Percentiles rank a stretch among this genome's conserved stretches.
Evolutionary conservation across 257 asterid genomes (phyloP).

Genomic region (Solanum raphanifolium): DNA sequence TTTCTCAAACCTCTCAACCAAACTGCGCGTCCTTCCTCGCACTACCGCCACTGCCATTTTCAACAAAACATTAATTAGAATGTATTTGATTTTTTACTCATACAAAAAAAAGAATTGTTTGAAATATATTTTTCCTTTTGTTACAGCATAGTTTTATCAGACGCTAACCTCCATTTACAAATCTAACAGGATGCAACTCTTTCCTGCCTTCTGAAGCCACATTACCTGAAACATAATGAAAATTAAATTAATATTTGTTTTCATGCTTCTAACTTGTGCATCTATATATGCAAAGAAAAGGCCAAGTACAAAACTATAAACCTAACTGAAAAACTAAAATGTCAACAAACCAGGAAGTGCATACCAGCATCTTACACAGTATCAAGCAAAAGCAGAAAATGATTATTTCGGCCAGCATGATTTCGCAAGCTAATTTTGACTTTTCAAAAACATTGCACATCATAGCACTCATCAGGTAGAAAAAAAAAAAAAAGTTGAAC

Average conservation of each 20-base stretch:
- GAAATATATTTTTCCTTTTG: background rate
- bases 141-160: conserved; percentile 2
- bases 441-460: background rate
- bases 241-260: background rate
- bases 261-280: background rate
- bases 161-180: conserved; percentile 81
- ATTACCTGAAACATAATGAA: conserved; percentile 30
- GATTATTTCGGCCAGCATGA: background rate
- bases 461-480: background rate
- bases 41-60: conserved; percentile 61
- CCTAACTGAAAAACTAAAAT: background rate
- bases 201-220: conserved; percentile 32
- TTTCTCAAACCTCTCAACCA: conserved; percentile 88
- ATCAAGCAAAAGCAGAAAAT: background rate
- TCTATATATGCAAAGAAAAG: background rate
- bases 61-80: conserved; percentile 11
- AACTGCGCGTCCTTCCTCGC: conserved; percentile 85
- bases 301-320: background rate
- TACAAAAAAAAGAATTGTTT: background rate
- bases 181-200: conserved; percentile 42
- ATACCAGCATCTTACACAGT: background rate
- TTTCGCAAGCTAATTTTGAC: background rate
- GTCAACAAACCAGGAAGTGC: background rate
- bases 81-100: background rate
- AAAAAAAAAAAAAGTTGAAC: background rate